A percentile compares a stretch with the other conserved stretches of the same genome.
Conservation (phyloP, 2,329 filamentous ascomycete genomes). For the Graphilbum ipis-grandicollis region DNA sequence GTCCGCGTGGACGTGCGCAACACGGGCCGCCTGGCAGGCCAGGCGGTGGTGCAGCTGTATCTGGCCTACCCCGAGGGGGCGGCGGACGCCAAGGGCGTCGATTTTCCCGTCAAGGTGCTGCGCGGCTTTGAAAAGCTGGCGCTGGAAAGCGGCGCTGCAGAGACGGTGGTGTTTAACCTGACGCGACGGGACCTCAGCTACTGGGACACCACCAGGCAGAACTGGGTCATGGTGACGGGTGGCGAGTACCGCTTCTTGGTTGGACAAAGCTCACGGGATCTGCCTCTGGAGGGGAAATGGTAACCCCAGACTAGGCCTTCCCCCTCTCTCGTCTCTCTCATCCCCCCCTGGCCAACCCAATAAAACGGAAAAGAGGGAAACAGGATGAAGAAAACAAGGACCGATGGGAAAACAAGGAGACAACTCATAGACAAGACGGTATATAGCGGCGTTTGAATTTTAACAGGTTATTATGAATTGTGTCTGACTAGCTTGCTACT, state of each 20-base stretch:
- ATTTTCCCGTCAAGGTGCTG: conserved; percentile 33
- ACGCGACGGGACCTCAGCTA: conserved; percentile 34
- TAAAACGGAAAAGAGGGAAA: too few species aligned
- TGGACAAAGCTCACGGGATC: conserved; percentile 10
- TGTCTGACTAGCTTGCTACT: too few species aligned
- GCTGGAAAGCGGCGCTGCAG: conserved; percentile 28
- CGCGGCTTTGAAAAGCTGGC: conserved; percentile 56
- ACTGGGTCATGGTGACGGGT: conserved; percentile 22
- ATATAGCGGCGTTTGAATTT: too few species aligned
- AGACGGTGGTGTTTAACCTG: conserved; percentile 26
- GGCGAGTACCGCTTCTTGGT: conserved; percentile 8
- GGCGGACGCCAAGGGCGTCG: conserved; percentile 3
- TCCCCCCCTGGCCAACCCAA: too few species aligned
- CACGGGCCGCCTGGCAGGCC: conserved; percentile 24
- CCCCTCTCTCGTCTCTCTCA: too few species aligned
- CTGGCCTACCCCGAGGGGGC: conserved; percentile 20
- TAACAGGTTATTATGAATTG: too few species aligned
- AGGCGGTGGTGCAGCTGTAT: conserved; percentile 30
- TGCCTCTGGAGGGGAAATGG: conserved; percentile 7
- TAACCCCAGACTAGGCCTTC: too few species aligned
- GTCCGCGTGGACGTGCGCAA: conserved; percentile 37
- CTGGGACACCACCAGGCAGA: conserved; percentile 30
- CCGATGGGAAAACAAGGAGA: too few species aligned
- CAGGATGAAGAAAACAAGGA: too few species aligned
- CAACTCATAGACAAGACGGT: too few species aligned